A percentile compares a stretch with the other conserved stretches of the same genome.
Evolutionary conservation across 2,329 filamentous ascomycete species (phyloP).

Genomic region (Cordyceps pruinosa): DNA sequence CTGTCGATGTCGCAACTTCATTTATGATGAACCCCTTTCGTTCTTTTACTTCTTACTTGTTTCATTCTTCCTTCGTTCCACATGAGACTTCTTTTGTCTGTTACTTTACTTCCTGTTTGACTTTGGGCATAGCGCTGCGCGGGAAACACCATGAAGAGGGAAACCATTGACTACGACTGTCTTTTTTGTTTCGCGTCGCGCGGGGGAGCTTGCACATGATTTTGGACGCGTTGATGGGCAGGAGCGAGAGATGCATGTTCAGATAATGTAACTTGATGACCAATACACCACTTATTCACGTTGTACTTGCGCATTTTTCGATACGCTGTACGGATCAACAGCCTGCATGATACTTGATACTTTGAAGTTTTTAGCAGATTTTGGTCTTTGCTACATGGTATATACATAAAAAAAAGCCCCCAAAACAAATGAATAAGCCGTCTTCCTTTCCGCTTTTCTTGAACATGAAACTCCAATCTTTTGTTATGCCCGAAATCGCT

Average conservation of each 20-base stretch:
- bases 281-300: slow-evolving; percentile 1
- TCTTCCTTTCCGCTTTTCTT: not conserved
- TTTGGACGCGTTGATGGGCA: not conserved
- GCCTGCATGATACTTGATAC: not conserved
- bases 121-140: slow-evolving; percentile 7
- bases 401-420: not conserved
- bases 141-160: not conserved
- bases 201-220: not conserved
- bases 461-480: not conserved
- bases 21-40: not conserved
- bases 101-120: not conserved
- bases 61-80: not conserved
- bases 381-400: not conserved
- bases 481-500: no score
- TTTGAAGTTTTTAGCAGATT: not conserved
- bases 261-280: not conserved
- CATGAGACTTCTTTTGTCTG: not conserved
- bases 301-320: no score
- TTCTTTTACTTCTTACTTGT: not conserved
- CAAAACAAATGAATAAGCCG: not conserved
- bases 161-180: no score
- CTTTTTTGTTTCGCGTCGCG: no score
- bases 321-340: no score
- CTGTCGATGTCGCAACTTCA: not conserved
- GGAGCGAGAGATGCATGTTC: not conserved